A percentile compares a stretch with the other conserved stretches of the same genome.
phyloP scores from a whole-genome alignment of 2,329 filamentous ascomycete genomes.

The Cadophora sp. region DNA sequence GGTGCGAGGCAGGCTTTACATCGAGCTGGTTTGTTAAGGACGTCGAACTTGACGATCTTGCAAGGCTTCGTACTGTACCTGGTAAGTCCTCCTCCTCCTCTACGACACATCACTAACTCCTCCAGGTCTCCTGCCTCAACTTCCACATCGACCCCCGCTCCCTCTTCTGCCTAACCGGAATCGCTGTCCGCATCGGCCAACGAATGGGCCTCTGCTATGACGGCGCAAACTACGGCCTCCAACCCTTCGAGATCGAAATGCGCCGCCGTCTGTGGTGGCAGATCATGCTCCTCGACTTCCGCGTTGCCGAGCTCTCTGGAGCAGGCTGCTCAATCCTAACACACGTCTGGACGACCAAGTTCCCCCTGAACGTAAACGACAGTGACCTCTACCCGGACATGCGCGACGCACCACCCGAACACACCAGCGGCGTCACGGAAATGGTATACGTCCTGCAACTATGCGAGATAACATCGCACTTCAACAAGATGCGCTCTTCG shows the following conservation, averaged over 20 bases:
- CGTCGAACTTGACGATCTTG: constrained; percentile 68
- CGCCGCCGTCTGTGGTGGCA: constrained; percentile 68
- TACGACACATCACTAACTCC: constrained; percentile 13
- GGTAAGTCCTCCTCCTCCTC: constrained; percentile 50
- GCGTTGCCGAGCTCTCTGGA: constrained; percentile 61
- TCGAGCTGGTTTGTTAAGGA: constrained; percentile 69
- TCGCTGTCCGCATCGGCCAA: constrained; percentile 57
- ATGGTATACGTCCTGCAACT: constrained; percentile 51
- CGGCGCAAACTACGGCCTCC: constrained; percentile 39
- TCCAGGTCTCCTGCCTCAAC: constrained; percentile 44
- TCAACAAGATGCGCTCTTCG: constrained; percentile 16
- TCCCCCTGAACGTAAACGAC: constrained; percentile 62
- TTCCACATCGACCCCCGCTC: constrained; percentile 49
- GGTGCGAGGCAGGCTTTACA: constrained; percentile 70
- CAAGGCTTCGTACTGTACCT: constrained; percentile 74
- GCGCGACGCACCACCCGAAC: constrained; percentile 49
- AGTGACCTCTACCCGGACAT: constrained; percentile 54
- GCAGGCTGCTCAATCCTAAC: constrained; percentile 52
- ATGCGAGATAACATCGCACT: constrained; percentile 42
- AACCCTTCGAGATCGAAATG: constrained; percentile 63
- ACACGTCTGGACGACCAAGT: constrained; percentile 53
- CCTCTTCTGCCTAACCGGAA: constrained; percentile 56
- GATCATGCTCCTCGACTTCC: constrained; percentile 65
- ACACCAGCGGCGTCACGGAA: constrained; percentile 50
- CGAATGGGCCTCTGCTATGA: constrained; percentile 57